phyloP scores from a whole-genome alignment of 2,329 filamentous ascomycete genomes.

The Davidsoniella neocaledoniae region DNA sequence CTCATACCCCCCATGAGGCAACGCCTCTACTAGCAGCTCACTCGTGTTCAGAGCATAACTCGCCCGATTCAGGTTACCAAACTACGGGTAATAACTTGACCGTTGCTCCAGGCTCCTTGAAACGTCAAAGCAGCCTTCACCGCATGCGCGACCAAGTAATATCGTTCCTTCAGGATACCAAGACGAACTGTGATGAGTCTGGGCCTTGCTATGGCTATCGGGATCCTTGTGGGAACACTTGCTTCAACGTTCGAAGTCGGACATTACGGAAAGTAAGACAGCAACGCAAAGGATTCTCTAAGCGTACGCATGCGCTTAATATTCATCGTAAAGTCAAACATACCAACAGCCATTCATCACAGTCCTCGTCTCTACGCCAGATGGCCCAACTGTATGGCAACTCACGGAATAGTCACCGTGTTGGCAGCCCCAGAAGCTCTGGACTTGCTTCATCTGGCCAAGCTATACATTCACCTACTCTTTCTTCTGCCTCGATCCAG shows the following conservation, averaged over 20 bases:
- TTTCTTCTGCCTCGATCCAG: no score
- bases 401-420: no score
- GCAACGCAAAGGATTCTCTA: no score
- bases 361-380: no score
- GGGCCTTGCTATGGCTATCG: slow-evolving; percentile 48
- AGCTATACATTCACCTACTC: background rate
- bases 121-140: slow-evolving; percentile 21
- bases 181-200: slow-evolving; percentile 41
- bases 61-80: background rate
- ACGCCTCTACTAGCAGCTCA: background rate
- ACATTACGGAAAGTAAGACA: background rate
- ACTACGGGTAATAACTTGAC: background rate
- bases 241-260: slow-evolving; percentile 34
- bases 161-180: slow-evolving; percentile 50
- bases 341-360: background rate
- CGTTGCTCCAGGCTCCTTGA: slow-evolving; percentile 26
- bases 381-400: no score
- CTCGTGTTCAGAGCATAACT: background rate
- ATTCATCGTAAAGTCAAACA: no score
- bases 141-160: slow-evolving; percentile 39
- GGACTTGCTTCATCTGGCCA: background rate
- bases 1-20: background rate
- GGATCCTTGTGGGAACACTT: slow-evolving; percentile 49
- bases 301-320: no score
- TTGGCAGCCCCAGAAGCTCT: background rate